phyloP scores from a whole-genome alignment of 371 early-diverging fungal genomes.

The Rhizopus stolonifer region DNA sequence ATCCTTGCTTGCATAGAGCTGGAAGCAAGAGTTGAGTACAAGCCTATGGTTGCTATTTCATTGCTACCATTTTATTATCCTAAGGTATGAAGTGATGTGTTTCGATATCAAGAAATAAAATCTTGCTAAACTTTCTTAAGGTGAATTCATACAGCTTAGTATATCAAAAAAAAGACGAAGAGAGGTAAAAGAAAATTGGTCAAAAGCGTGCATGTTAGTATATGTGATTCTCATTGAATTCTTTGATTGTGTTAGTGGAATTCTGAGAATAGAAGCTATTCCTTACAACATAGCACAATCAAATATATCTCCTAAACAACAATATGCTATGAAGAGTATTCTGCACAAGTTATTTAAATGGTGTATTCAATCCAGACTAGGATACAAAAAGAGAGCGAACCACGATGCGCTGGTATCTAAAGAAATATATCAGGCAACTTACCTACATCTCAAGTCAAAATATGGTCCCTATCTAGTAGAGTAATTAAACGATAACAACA shows the following conservation, averaged over 20 bases:
- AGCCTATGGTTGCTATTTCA: constrained; percentile 10
- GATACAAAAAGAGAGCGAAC: constrained; percentile 70
- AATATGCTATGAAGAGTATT: constrained; percentile 61
- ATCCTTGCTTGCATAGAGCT: constrained; percentile 4
- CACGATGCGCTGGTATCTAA: constrained; percentile 75
- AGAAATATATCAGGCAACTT: constrained; percentile 61
- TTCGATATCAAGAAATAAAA: constrained; percentile 12
- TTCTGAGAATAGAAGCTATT: constrained; percentile 30
- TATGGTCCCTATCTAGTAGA: constrained; percentile 57
- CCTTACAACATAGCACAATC: constrained; percentile 18
- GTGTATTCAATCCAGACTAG: constrained; percentile 71
- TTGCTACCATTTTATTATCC: constrained; percentile 76
- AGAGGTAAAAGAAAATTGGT: not conserved
- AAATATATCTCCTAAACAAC: constrained; percentile 33
- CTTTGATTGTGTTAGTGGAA: constrained; percentile 7
- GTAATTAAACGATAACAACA: constrained; percentile 18
- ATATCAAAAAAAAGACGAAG: constrained; percentile 23
- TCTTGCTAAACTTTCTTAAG: constrained; percentile 9
- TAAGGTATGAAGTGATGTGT: constrained; percentile 44
- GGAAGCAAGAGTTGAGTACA: constrained; percentile 26
- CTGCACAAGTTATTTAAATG: constrained; percentile 77
- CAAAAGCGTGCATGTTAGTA: not conserved
- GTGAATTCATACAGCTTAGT: constrained; percentile 49
- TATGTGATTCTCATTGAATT: not conserved
- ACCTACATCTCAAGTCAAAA: constrained; percentile 63